Percentiles rank a stretch among this genome's conserved stretches.
These are phyloP conservation scores for Yarrowia sp. DNA, from an alignment of 805 yeast genomes.

Conservation along the genomic window DNA sequence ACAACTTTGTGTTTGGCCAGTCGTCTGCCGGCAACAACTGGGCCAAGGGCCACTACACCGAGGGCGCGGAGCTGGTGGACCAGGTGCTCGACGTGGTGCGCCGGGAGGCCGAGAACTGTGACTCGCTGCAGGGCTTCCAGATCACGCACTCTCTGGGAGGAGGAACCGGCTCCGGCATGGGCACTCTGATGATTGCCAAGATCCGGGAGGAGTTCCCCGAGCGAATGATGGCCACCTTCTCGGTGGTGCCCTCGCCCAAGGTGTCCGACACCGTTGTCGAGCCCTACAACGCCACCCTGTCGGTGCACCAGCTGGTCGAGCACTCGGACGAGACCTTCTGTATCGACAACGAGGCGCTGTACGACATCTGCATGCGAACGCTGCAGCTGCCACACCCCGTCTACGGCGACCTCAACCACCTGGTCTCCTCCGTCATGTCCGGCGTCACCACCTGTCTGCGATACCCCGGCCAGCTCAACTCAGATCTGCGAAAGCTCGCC, in stretches of 20 bases:
- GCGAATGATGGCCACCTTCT: conserved; percentile 93
- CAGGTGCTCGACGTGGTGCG: conserved; percentile 85
- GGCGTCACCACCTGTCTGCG: conserved; percentile 93
- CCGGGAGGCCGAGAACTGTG: conserved; percentile 92
- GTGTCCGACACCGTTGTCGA: conserved; percentile 92
- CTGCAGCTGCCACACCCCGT: conserved; percentile 77
- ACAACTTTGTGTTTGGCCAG: conserved; percentile 84
- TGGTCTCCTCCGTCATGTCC: conserved; percentile 89
- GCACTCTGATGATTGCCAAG: conserved; percentile 79
- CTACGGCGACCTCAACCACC: conserved; percentile 72
- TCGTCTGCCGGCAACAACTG: conserved; percentile 94
- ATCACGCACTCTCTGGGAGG: conserved; percentile 80
- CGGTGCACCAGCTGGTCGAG: conserved; percentile 88
- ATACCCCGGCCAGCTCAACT: conserved; percentile 92
- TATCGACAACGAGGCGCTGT: conserved; percentile 90
- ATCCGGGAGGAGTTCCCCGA: conserved; percentile 92
- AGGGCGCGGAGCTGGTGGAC: conserved; percentile 92
- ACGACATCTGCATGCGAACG: conserved; percentile 84
- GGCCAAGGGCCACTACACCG: conserved; percentile 97
- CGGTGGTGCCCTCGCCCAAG: conserved; percentile 89
- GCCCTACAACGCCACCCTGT: conserved; percentile 90
- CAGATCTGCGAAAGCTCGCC: conserved; percentile 88
- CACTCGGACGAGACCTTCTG: conserved; percentile 91
- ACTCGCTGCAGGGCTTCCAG: conserved; percentile 92
- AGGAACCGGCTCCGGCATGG: conserved; percentile 98